Percentiles rank a stretch among this genome's conserved stretches.
These are phyloP conservation scores for Leccinum subrobustum DNA, from an alignment of 1,284 basidiomycete species.

Conservation along the genomic window DNA sequence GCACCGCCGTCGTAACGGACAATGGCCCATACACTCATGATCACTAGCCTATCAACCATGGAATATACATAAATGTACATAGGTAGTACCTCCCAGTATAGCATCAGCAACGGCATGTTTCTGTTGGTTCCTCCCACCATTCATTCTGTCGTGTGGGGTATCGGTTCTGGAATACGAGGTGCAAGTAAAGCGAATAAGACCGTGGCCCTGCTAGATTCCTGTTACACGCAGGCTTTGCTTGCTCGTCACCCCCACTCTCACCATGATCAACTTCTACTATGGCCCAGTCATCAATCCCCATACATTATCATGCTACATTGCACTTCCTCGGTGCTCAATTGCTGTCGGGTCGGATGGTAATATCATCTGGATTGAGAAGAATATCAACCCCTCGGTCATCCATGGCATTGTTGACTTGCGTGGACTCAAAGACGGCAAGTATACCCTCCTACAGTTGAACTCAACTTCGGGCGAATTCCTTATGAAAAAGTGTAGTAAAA, in stretches of 20 bases:
- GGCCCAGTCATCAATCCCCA: conserved; percentile 61
- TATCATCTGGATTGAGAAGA: conserved; percentile 66
- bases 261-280: conserved; percentile 48
- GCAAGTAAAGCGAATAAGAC: conserved; percentile 1
- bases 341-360: conserved; percentile 55
- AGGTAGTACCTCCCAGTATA: not conserved
- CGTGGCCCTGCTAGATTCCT: not conserved
- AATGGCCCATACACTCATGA: too few species aligned
- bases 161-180: not conserved
- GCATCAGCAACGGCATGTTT: not conserved
- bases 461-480: conserved; percentile 65
- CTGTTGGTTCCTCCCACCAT: not conserved
- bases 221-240: not conserved
- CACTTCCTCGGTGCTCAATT: conserved; percentile 58
- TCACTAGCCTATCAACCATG: too few species aligned
- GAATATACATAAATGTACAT: too few species aligned
- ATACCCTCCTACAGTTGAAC: conserved; percentile 39
- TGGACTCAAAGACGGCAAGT: conserved; percentile 22
- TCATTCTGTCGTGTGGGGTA: not conserved
- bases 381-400: conserved; percentile 47
- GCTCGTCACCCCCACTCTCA: not conserved
- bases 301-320: conserved; percentile 52
- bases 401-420: conserved; percentile 46
- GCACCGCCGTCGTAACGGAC: too few species aligned
- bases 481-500: conserved; percentile 33